A percentile compares a stretch with the other conserved stretches of the same genome.
Conservation (phyloP, 306 rosid species). For the Pyrus communis region DNA sequence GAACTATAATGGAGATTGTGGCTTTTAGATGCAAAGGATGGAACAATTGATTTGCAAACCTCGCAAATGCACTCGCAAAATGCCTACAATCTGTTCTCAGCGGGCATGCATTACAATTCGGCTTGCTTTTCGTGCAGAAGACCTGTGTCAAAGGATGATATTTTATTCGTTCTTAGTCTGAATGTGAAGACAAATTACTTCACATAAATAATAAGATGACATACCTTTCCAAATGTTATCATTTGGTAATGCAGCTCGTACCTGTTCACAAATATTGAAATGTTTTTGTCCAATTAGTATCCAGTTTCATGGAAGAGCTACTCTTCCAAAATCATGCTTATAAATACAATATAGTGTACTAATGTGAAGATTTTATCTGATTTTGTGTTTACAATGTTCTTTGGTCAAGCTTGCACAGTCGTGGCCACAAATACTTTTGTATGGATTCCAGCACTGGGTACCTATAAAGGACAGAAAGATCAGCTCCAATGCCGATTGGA, state of each 20-base stretch:
- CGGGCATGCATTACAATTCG: constrained; percentile 98
- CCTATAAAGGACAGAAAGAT: constrained; percentile 44
- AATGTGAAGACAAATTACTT: background rate
- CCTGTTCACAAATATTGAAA: constrained; percentile 43
- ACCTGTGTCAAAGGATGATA: constrained; percentile 50
- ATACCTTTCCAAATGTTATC: constrained; percentile 99
- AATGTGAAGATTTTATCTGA: background rate
- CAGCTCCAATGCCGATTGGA: constrained; percentile 17
- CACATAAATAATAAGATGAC: constrained; percentile 6
- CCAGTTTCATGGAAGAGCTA: background rate
- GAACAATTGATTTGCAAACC: constrained; percentile 37
- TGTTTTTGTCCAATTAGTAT: constrained; percentile 1
- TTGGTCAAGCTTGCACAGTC: constrained; percentile 99
- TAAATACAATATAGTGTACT: background rate
- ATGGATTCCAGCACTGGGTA: constrained; percentile 93
- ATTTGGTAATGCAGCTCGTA: constrained; percentile 97
- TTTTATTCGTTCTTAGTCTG: constrained; percentile 21
- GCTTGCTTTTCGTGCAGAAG: constrained; percentile 93
- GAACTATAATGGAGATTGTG: background rate
- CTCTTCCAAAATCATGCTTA: background rate
- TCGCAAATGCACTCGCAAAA: constrained; percentile 98
- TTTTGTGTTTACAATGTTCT: constrained; percentile 60
- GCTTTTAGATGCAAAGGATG: background rate
- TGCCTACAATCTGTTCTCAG: constrained; percentile 99
- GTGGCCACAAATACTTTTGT: constrained; percentile 97